A percentile compares a stretch with the other conserved stretches of the same genome.
Conservation (phyloP, 805 yeast species). For the Starmerella floris region DNA sequence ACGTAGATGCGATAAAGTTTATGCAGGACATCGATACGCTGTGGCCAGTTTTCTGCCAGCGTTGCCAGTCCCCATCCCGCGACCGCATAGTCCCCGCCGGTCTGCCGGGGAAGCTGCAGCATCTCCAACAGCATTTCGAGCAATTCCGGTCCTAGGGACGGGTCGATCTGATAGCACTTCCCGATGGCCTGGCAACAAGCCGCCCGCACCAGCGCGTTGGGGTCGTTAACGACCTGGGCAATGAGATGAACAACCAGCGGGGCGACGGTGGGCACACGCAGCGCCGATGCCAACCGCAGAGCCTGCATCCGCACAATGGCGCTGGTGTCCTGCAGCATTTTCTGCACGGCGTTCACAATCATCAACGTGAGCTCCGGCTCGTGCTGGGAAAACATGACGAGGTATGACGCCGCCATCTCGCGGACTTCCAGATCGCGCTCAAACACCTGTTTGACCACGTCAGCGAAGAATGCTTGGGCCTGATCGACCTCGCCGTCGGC, state of each 20-base stretch:
- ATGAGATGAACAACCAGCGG: constrained; percentile 68
- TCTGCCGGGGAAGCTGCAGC: constrained; percentile 41
- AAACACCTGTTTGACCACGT: constrained; percentile 78
- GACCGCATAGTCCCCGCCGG: constrained; percentile 40
- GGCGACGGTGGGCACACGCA: constrained; percentile 63
- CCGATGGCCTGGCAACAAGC: constrained; percentile 67
- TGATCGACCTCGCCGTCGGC: constrained; percentile 25
- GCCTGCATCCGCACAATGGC: constrained; percentile 61
- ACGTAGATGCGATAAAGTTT: constrained; percentile 52
- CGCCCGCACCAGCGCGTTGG: constrained; percentile 63
- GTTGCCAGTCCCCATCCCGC: constrained; percentile 55
- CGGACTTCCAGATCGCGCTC: constrained; percentile 51
- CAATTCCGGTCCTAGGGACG: constrained; percentile 38
- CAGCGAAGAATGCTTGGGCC: constrained; percentile 42
- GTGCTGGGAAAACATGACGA: constrained; percentile 61
- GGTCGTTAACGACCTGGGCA: constrained; percentile 53
- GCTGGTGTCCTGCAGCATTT: constrained; percentile 49
- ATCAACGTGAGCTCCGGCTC: constrained; percentile 84
- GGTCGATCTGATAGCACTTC: constrained; percentile 37
- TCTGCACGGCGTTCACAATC: constrained; percentile 84
- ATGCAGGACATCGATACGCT: constrained; percentile 55
- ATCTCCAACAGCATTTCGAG: constrained; percentile 38
- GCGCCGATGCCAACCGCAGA: constrained; percentile 68
- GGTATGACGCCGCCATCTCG: constrained; percentile 61
- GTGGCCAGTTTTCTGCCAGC: constrained; percentile 40